phyloP scores from a whole-genome alignment of 306 rosid genomes.

The Ochetophila trinervis region DNA sequence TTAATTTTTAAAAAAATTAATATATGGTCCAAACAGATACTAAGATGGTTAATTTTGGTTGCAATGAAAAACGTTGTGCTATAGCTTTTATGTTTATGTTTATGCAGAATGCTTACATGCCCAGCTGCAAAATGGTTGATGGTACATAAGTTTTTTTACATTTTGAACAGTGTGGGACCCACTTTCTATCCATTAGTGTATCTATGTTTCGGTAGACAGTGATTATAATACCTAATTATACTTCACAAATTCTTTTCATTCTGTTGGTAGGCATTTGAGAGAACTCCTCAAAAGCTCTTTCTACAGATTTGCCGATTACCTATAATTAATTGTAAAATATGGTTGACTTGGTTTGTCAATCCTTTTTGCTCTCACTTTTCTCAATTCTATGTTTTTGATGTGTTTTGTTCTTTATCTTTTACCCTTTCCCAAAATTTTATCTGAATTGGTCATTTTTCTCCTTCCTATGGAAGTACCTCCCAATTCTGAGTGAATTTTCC shows the following conservation, averaged over 20 bases:
- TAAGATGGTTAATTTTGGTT: neutral
- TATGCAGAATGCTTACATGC: constrained; percentile 53
- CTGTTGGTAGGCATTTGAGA: constrained; percentile 81
- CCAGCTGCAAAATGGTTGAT: constrained; percentile 95
- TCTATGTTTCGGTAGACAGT: neutral
- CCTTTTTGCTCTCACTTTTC: neutral
- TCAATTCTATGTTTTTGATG: neutral
- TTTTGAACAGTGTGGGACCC: constrained; percentile 53
- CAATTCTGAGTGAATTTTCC: neutral
- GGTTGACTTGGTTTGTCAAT: neutral
- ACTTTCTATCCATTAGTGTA: neutral
- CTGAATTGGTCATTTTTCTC: neutral
- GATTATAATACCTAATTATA: neutral
- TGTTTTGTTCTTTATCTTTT: neutral
- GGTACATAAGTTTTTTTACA: constrained; percentile 84
- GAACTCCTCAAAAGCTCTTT: constrained; percentile 93
- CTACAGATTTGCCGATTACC: constrained; percentile 65
- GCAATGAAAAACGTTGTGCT: neutral
- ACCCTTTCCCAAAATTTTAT: neutral
- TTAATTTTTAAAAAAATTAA: too few species aligned
- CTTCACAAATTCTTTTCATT: constrained; percentile 21
- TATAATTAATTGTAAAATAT: neutral
- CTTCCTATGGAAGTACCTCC: neutral
- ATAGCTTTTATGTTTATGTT: neutral
- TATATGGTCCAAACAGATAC: too few species aligned